Evolutionary conservation across 495 filamentous ascomycete genomes (phyloP), one percentile per base, ranked within the genome.

Genomic region (Xylaria intraflava): DNA sequence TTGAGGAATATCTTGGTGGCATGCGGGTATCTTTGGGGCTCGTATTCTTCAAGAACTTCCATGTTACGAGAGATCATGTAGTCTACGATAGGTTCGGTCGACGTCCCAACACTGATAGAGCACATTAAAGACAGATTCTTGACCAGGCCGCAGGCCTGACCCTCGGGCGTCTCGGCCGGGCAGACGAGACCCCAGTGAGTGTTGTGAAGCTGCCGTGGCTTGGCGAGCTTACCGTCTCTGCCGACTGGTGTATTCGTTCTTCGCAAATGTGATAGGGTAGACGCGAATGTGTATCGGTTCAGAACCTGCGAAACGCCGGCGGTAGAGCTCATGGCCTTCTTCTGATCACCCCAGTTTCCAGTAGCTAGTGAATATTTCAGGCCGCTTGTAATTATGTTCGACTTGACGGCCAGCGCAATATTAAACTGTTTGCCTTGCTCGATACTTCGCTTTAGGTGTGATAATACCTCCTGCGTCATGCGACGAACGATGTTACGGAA

Each of bases 41-140:
- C 93, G 57, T 95, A 97, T 67, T 97, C 93, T 66, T 98, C 93
- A 1, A 98, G 77, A 1, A 95, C 80, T 60, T 97, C 93, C 91
- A 98, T 97, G 63, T 88, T 88, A 30, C 90, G 78, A 44, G 89
- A 83, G 48, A 87, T 87, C 88, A 98, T 91, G 75, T 95, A 98
- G 56, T 96, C 88, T 30, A 93, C 78, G 58, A 98, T 88, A 6
- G 91, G 90, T 46, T 92, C 86, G 24, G 86, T 86, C 9, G 90
- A 87, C 6, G 89, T 88, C 66, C 92, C 93, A 27, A 96, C 90
- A 42, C 88, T 95, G 65, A 99, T 89, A 61, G 91, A 95, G 67
- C 91, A 97, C 92, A 99, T 97, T 40, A 99, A 80, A 3, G 94
- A 88, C 64, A 99, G 66, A 60, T 99, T 99, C 77, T 99, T 99